A percentile compares a stretch with the other conserved stretches of the same genome.
Evolutionary conservation across 768 basidiomycete genomes (phyloP).

Genomic region (Boletus patriciae): DNA sequence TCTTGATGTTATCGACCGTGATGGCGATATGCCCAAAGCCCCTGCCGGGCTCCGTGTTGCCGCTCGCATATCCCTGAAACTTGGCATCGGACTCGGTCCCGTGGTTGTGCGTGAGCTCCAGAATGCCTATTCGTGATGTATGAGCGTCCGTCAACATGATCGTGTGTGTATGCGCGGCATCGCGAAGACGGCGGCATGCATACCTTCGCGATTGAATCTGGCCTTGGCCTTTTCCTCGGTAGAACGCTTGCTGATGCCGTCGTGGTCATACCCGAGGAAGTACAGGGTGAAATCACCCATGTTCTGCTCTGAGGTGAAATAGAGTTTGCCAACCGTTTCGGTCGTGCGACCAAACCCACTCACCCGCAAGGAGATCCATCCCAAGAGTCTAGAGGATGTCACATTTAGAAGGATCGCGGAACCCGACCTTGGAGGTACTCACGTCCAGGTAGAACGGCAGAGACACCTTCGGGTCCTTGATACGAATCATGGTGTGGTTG

Average conservation of each 20-base stretch:
- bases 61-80: conserved; percentile 82
- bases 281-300: conserved; percentile 72
- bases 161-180: background rate
- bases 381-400: conserved; percentile 50
- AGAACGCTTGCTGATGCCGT: conserved; percentile 45
- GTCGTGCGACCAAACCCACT: conserved; percentile 2
- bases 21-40: conserved; percentile 90
- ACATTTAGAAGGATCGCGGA: background rate
- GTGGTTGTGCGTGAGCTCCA: conserved; percentile 88
- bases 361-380: conserved; percentile 72
- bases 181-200: background rate
- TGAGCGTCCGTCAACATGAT: background rate
- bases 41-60: conserved; percentile 79
- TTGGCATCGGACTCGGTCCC: conserved; percentile 78
- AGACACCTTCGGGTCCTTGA: conserved; percentile 84
- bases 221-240: conserved; percentile 52
- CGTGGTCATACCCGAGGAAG: conserved; percentile 80
- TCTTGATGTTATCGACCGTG: conserved; percentile 77
- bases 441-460: conserved; percentile 79
- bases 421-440: conserved; percentile 16
- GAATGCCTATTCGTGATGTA: conserved; percentile 49
- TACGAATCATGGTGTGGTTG: conserved; percentile 86
- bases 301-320: conserved; percentile 44
- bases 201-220: conserved; percentile 68
- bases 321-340: conserved; percentile 1